Percentiles rank a stretch among this genome's conserved stretches.
These are phyloP conservation scores for Starmera caribaea DNA, from an alignment of 805 yeast genomes.

Conservation along the genomic window DNA sequence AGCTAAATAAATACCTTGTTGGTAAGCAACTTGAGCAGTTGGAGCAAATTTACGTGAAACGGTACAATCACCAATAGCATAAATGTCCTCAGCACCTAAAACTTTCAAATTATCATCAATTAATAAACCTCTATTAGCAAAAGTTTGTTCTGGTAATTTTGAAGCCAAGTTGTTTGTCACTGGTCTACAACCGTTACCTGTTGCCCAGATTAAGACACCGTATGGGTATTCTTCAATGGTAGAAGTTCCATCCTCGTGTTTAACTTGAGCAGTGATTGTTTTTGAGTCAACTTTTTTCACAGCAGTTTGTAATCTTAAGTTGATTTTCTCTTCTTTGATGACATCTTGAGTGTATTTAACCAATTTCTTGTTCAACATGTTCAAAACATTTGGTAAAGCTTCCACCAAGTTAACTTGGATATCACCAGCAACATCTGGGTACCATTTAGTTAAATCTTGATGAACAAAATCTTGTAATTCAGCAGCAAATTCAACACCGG, in stretches of 20 bases:
- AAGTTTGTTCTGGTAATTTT: slow-evolving; percentile 65
- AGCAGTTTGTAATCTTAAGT: slow-evolving; percentile 76
- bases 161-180: slow-evolving; percentile 57
- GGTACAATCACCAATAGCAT: slow-evolving; percentile 93
- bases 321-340: slow-evolving; percentile 58
- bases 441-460: slow-evolving; percentile 83
- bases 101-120: slow-evolving; percentile 76
- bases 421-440: slow-evolving; percentile 77
- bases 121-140: slow-evolving; percentile 84
- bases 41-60: slow-evolving; percentile 82
- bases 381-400: slow-evolving; percentile 83
- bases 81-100: slow-evolving; percentile 68
- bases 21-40: slow-evolving; percentile 96
- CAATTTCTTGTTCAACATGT: slow-evolving; percentile 59
- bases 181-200: slow-evolving; percentile 88
- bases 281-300: slow-evolving; percentile 75
- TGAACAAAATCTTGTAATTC: slow-evolving; percentile 91
- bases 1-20: slow-evolving; percentile 81
- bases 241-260: slow-evolving; percentile 55
- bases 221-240: slow-evolving; percentile 62
- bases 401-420: slow-evolving; percentile 80
- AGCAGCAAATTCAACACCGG: slow-evolving; percentile 80
- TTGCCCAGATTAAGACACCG: slow-evolving; percentile 95
- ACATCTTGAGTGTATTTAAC: slow-evolving; percentile 74
- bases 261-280: slow-evolving; percentile 60